Evolutionary conservation across 2,329 filamentous ascomycete genomes (phyloP).

Genomic region (Fonsecaea monophora): DNA sequence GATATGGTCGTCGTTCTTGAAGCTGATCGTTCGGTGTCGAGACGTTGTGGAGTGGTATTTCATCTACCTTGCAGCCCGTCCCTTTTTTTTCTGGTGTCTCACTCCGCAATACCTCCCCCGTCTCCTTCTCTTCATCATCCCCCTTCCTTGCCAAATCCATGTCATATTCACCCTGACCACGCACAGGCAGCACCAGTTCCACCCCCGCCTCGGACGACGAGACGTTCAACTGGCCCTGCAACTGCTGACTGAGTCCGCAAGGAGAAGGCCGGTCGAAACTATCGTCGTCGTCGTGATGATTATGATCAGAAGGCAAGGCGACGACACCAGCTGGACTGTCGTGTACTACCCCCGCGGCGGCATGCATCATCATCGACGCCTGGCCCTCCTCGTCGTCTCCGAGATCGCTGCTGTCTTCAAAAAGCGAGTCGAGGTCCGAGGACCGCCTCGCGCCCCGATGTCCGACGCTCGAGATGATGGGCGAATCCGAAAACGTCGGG

Average conservation of each 20-base stretch:
- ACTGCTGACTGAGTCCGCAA: not conserved
- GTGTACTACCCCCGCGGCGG: not conserved
- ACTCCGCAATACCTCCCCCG: not conserved
- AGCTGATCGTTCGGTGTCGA: not conserved
- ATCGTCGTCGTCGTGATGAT: not conserved
- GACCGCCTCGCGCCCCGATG: not conserved
- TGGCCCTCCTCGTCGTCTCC: not conserved
- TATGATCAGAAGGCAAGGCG: not conserved
- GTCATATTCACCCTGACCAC: not conserved
- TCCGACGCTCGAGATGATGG: not conserved
- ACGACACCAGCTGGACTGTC: not conserved
- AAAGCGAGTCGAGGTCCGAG: slow-evolving; percentile 22
- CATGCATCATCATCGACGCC: too few species aligned
- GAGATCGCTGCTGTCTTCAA: slow-evolving; percentile 7
- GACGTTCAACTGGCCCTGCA: not conserved
- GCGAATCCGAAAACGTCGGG: not conserved
- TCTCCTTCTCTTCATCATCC: not conserved
- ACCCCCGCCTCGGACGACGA: not conserved
- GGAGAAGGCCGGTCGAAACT: not conserved
- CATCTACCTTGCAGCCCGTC: not conserved
- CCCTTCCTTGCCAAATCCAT: not conserved
- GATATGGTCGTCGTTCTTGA: not conserved
- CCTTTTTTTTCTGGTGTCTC: not conserved
- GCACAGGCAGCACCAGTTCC: not conserved
- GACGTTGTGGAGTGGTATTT: not conserved